A percentile compares a stretch with the other conserved stretches of the same genome.
Conservation (phyloP, 2,329 filamentous ascomycete genomes). For the Paraconiothyrium sp. region DNA sequence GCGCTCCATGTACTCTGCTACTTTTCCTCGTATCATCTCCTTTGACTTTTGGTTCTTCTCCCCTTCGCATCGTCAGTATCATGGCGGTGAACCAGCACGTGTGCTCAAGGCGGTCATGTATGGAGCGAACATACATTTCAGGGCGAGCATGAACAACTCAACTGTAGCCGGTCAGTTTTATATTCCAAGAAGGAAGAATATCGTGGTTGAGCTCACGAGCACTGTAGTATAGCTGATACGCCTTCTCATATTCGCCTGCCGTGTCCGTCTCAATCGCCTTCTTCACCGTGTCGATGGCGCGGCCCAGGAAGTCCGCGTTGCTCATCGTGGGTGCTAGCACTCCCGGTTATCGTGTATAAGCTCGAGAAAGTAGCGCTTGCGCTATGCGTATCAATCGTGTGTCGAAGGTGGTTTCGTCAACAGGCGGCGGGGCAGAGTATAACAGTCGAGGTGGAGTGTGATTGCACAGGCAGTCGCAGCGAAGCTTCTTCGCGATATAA, state of each 20-base stretch:
- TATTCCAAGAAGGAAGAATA: background rate
- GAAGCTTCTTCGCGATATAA: background rate
- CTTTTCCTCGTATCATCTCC: constrained; percentile 96
- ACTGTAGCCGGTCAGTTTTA: constrained; percentile 58
- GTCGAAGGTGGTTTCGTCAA: background rate
- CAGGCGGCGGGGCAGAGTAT: background rate
- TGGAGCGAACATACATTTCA: constrained; percentile 73
- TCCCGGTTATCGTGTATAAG: background rate
- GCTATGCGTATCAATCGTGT: background rate
- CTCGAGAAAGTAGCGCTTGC: too few species aligned
- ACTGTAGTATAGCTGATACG: constrained; percentile 95
- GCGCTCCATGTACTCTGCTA: constrained; percentile 96
- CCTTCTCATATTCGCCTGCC: constrained; percentile 94
- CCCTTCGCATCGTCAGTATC: constrained; percentile 54
- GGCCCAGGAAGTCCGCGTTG: constrained; percentile 94
- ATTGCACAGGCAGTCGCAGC: background rate
- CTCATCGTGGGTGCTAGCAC: constrained; percentile 69
- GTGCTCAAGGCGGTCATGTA: background rate
- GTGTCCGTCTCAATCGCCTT: constrained; percentile 98
- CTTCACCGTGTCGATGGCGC: constrained; percentile 95
- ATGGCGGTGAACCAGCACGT: constrained; percentile 1
- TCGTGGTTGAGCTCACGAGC: constrained; percentile 57
- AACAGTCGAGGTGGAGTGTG: background rate
- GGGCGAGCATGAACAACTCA: constrained; percentile 96
- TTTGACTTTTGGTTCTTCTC: constrained; percentile 98